Evolutionary conservation across 108 stramenopile species (phyloP).

Genomic region (Cyclostephanos invisitatus): DNA sequence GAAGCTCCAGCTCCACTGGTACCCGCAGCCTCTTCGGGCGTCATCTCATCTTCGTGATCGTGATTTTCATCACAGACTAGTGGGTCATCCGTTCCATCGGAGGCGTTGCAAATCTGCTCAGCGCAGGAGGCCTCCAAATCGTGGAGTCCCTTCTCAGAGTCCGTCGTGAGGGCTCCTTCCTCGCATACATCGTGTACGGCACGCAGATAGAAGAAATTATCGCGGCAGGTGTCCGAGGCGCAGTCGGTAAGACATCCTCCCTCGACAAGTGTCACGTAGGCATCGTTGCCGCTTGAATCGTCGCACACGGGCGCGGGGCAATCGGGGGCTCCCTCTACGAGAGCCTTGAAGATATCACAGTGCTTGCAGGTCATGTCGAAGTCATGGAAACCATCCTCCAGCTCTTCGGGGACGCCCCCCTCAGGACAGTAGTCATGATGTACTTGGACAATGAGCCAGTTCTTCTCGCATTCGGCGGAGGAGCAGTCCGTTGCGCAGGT

Average conservation of each 20-base stretch:
- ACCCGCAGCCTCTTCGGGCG: too few relatives aligned
- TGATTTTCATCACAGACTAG: slow-evolving; percentile 15
- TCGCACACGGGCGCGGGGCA: slow-evolving; percentile 24
- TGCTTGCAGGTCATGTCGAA: slow-evolving; percentile 21
- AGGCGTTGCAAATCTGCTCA: slow-evolving; percentile 21
- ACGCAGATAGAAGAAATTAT: slow-evolving; percentile 15
- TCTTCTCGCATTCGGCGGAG: slow-evolving; percentile 29
- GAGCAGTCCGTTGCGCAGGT: slow-evolving; percentile 33
- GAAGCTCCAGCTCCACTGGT: too few relatives aligned
- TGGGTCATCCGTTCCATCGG: slow-evolving; percentile 2
- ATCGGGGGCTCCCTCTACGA: slow-evolving; percentile 24
- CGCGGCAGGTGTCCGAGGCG: slow-evolving; percentile 24
- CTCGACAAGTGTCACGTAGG: slow-evolving; percentile 31
- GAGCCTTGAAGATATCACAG: slow-evolving; percentile 22
- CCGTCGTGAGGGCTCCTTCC: neutral
- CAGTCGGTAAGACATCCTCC: slow-evolving; percentile 21
- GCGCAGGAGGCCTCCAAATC: slow-evolving; percentile 19
- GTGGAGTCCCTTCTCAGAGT: slow-evolving; percentile 19
- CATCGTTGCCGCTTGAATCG: slow-evolving; percentile 25
- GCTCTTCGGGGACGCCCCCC: slow-evolving; percentile 26
- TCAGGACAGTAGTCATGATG: slow-evolving; percentile 43
- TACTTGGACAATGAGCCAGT: slow-evolving; percentile 32
- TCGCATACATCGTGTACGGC: slow-evolving; percentile 20
- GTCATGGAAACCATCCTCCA: slow-evolving; percentile 42
- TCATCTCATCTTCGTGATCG: neutral